Conservation (phyloP, 2,329 filamentous ascomycete genomes). For the Rhinocladiella mackenziei region DNA sequence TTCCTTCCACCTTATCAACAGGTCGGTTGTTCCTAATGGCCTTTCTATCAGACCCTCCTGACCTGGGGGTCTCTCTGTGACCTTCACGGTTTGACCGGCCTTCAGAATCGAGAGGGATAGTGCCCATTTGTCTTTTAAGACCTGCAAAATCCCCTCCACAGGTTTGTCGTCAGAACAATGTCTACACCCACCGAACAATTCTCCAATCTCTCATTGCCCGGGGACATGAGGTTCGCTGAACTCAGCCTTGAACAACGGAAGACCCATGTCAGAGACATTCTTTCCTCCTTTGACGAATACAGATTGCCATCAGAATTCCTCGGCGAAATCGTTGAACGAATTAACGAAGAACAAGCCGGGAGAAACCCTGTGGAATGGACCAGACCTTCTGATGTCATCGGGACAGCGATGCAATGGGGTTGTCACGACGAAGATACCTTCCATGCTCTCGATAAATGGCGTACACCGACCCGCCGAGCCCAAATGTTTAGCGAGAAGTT, state of each 20-base stretch:
- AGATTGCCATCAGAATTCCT: constrained; percentile 43
- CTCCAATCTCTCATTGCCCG: constrained; percentile 16
- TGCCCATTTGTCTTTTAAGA: not conserved
- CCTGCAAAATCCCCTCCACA: not conserved
- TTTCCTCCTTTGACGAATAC: constrained; percentile 42
- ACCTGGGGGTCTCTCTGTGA: constrained; percentile 10
- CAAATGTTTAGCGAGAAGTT: constrained; percentile 45
- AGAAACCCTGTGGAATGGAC: constrained; percentile 41
- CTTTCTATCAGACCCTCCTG: not conserved
- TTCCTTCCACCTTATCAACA: constrained; percentile 10
- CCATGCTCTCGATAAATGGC: constrained; percentile 40
- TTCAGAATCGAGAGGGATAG: constrained; percentile 1
- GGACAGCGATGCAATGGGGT: constrained; percentile 45
- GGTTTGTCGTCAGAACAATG: constrained; percentile 10
- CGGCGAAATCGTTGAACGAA: constrained; percentile 38
- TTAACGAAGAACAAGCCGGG: constrained; percentile 27
- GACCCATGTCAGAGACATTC: constrained; percentile 37
- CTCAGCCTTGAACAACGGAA: constrained; percentile 16
- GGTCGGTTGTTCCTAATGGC: constrained; percentile 8
- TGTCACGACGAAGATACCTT: constrained; percentile 44
- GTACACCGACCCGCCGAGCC: constrained; percentile 41
- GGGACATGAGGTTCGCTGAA: constrained; percentile 15
- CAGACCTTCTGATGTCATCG: constrained; percentile 43
- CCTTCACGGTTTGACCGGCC: not conserved
- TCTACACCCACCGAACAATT: constrained; percentile 20